Evolutionary conservation across 371 early-diverging fungal species (phyloP).

Genomic region (Lichtheimia ramosa): DNA sequence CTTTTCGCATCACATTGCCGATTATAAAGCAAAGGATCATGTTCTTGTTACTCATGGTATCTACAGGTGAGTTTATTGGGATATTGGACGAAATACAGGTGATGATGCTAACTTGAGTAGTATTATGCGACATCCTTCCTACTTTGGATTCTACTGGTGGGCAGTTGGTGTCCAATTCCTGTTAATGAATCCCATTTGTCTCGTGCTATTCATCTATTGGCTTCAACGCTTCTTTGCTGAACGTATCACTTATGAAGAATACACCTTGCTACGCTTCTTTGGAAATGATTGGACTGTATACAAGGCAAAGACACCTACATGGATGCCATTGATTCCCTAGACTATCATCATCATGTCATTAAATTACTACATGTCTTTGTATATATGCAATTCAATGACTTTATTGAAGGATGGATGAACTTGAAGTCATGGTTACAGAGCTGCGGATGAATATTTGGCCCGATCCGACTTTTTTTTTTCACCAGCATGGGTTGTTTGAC

Average conservation of each 20-base stretch:
- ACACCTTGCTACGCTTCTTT: slow-evolving; percentile 73
- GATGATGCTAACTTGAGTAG: slow-evolving; percentile 14
- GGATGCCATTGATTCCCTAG: slow-evolving; percentile 44
- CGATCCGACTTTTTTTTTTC: too few species aligned
- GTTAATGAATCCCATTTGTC: slow-evolving; percentile 74
- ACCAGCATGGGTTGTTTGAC: too few species aligned
- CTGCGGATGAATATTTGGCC: too few species aligned
- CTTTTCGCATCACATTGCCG: slow-evolving; percentile 78
- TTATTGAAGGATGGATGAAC: too few species aligned
- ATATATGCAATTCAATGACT: too few species aligned
- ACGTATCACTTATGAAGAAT: slow-evolving; percentile 79
- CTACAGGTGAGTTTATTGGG: slow-evolving; percentile 57
- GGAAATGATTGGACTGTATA: slow-evolving; percentile 62
- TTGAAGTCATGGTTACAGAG: too few species aligned
- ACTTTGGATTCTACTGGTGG: slow-evolving; percentile 90
- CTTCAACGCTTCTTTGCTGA: slow-evolving; percentile 72
- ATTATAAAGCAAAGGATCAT: slow-evolving; percentile 65
- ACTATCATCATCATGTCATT: neutral
- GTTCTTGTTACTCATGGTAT: slow-evolving; percentile 76
- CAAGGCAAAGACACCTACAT: slow-evolving; percentile 40
- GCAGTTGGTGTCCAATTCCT: slow-evolving; percentile 71
- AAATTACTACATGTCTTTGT: neutral
- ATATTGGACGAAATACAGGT: too few species aligned
- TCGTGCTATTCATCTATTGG: slow-evolving; percentile 59
- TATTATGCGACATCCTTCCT: slow-evolving; percentile 86